phyloP scores from a whole-genome alignment of 2,329 filamentous ascomycete genomes.

The Verticillium klebahnii region DNA sequence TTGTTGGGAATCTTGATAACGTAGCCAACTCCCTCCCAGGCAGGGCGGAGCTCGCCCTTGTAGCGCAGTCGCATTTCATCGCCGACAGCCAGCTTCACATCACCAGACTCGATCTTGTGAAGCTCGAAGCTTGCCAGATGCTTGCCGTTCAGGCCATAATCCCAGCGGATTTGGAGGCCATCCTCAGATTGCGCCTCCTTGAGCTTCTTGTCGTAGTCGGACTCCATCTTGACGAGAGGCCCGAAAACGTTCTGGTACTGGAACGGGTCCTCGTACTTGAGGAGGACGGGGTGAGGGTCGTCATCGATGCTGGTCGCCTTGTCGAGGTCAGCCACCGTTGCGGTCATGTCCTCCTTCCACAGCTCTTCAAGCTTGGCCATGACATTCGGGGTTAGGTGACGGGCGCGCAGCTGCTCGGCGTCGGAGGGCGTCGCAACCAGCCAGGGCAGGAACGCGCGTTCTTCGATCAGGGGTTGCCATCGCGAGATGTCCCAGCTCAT shows the following conservation, averaged over 20 bases:
- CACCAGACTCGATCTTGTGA: constrained; percentile 93
- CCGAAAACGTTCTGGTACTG: constrained; percentile 99
- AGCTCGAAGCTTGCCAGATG: constrained; percentile 92
- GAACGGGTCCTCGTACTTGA: constrained; percentile 95
- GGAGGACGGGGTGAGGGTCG: constrained; percentile 84
- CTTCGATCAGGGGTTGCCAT: constrained; percentile 96
- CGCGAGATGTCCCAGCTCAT: constrained; percentile 99
- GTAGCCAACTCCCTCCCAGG: constrained; percentile 97
- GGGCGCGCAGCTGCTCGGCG: constrained; percentile 90
- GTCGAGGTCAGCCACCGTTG: constrained; percentile 86
- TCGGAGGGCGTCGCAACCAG: constrained; percentile 86
- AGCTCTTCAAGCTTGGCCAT: constrained; percentile 96
- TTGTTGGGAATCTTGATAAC: constrained; percentile 99
- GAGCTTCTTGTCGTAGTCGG: constrained; percentile 97
- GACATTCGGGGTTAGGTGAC: constrained; percentile 88
- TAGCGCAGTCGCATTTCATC: constrained; percentile 98
- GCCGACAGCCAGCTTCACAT: constrained; percentile 95
- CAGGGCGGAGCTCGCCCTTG: constrained; percentile 83
- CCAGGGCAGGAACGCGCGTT: constrained; percentile 92
- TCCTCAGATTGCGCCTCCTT: constrained; percentile 98
- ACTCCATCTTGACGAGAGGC: constrained; percentile 96
- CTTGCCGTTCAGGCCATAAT: constrained; percentile 94
- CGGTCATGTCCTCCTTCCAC: constrained; percentile 92
- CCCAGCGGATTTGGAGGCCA: constrained; percentile 90
- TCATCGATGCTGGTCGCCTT: constrained; percentile 90